Evolutionary conservation across 2,329 filamentous ascomycete species (phyloP), one percentile per base, ranked within the genome.

Genomic region (Hypoxylon sp.): DNA sequence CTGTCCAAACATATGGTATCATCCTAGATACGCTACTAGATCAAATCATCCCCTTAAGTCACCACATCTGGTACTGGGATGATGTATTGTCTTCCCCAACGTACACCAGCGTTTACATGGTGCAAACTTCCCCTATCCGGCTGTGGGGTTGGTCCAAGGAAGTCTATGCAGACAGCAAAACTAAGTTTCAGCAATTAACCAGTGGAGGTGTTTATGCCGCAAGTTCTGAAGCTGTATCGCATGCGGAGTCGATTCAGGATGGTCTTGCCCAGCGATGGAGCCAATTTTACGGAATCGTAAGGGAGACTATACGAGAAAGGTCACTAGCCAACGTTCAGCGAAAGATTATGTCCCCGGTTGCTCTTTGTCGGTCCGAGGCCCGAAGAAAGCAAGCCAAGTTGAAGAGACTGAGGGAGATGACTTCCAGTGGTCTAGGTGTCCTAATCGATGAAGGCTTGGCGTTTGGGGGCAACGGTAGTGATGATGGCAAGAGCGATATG

Each of bases 51-150:
- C 91, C 91, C 0, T 80, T 99, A 17, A 92, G 90, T 73, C 90
- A 97, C 71, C 94, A 97, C 73, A 90, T 97, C 23, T 94, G 91
- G 89, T 98, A 98, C 79, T 99, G 96, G 96, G 93, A 97, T 75
- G 92, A 96, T 72, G 87, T 98, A 1, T 82, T 97, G 30, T 88
- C 89, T 9, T 97, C 93, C 0, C 91, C 93, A 72, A 86, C 89
- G 52, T 93, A 91, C 75, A 94, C 92, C 70, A 91, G 89, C 32
- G 78, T 98, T 2, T 98, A 98, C 79, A 91, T 93, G 13, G 81
- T 97, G 7, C 96, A 99, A 79, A 97, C 91, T 0, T 93, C 91
- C 0, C 96, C 96, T 0, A 74, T 90, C 43, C 86, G 92, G 17
- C 79, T 97, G 34, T 95, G 90, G 89, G 81, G 84, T 2, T 93